Conservation (phyloP, 192 early-diverging fungal species). For the Coemansia sp. region DNA sequence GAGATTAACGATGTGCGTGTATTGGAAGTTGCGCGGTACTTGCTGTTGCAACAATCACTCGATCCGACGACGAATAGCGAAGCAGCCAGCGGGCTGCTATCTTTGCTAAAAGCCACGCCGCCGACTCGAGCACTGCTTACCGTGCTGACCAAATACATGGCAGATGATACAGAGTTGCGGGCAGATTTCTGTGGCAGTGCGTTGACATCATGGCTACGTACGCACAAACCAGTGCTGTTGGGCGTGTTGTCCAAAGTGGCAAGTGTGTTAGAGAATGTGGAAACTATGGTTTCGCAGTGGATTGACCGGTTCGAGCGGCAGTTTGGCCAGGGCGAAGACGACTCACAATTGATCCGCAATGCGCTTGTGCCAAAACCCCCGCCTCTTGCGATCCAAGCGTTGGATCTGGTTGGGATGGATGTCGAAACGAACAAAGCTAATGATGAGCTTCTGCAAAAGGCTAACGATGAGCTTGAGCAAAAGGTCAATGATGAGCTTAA, state of each 20-base stretch:
- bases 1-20: constrained; percentile 37
- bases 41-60: constrained; percentile 14
- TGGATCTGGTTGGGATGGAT: too few species aligned
- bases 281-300: constrained; percentile 5
- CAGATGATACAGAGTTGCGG: constrained; percentile 10
- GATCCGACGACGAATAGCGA: constrained; percentile 42
- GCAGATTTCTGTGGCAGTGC: constrained; percentile 37
- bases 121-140: constrained; percentile 15
- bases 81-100: constrained; percentile 51
- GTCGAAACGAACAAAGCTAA: too few species aligned
- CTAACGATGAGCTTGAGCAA: too few species aligned
- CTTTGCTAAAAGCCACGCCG: constrained; percentile 42
- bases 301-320: constrained; percentile 8
- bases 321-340: not conserved
- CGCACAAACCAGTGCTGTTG: constrained; percentile 17
- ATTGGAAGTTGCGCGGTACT: constrained; percentile 8
- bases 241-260: not conserved
- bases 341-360: not conserved
- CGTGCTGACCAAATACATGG: constrained; percentile 5
- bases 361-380: not conserved
- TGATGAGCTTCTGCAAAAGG: not conserved
- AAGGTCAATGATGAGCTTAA: not conserved
- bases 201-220: constrained; percentile 35
- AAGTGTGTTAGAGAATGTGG: not conserved
- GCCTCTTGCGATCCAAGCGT: not conserved